A percentile compares a stretch with the other conserved stretches of the same genome.
phyloP scores from a whole-genome alignment of 192 early-diverging fungal species.

The Cladochytrium replicatum region DNA sequence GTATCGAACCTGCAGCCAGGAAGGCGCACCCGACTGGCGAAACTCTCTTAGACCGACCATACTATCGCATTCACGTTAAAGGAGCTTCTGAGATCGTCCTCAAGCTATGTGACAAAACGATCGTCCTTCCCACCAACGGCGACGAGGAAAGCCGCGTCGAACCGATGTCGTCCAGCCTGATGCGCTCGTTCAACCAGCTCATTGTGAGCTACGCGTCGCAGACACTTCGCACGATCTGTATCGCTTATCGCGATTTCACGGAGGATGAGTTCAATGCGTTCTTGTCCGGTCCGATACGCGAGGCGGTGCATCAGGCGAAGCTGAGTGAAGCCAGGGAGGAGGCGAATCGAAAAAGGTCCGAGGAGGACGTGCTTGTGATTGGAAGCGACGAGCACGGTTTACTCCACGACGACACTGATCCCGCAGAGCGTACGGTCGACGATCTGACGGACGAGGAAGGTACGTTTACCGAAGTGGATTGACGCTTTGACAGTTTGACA shows the following conservation, averaged over 20 bases:
- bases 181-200: slow-evolving; percentile 31
- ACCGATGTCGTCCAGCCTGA: slow-evolving; percentile 35
- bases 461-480: neutral
- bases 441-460: slow-evolving; percentile 1
- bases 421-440: neutral
- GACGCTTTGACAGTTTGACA: neutral
- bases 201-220: slow-evolving; percentile 54
- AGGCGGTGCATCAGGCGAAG: slow-evolving; percentile 34
- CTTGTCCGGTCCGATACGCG: slow-evolving; percentile 48
- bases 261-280: slow-evolving; percentile 88
- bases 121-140: slow-evolving; percentile 39
- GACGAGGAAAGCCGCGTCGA: too few relatives aligned
- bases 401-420: too few relatives aligned
- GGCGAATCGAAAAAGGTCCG: slow-evolving; percentile 44
- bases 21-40: too few relatives aligned
- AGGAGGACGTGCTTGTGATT: slow-evolving; percentile 56
- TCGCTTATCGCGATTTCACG: slow-evolving; percentile 81
- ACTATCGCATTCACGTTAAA: slow-evolving; percentile 56
- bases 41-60: too few relatives aligned
- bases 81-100: slow-evolving; percentile 78
- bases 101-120: slow-evolving; percentile 38
- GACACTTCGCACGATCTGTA: slow-evolving; percentile 65
- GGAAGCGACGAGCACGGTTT: neutral
- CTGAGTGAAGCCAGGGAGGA: too few relatives aligned
- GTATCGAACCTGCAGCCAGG: too few relatives aligned